Conservation (phyloP, 2,329 filamentous ascomycete genomes). For the Aspergillus glaucus region DNA sequence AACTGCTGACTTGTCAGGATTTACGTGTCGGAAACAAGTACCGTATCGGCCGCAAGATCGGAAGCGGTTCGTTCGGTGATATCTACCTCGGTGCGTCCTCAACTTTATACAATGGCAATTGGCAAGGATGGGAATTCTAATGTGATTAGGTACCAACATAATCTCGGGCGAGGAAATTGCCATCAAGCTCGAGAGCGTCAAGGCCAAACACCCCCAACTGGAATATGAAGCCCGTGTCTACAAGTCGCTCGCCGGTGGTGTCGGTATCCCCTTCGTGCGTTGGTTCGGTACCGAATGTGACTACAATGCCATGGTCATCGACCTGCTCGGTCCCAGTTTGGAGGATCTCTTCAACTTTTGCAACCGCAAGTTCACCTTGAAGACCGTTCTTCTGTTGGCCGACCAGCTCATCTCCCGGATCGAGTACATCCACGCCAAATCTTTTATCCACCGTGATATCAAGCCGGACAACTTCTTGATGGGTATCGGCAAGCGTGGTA, state of each 20-base stretch:
- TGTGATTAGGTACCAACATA: slow-evolving; percentile 78
- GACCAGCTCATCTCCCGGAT: slow-evolving; percentile 98
- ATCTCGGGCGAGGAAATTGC: slow-evolving; percentile 99
- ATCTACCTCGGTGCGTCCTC: slow-evolving; percentile 72
- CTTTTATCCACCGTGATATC: slow-evolving; percentile 99
- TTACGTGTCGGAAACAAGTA: slow-evolving; percentile 99
- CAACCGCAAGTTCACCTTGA: slow-evolving; percentile 98
- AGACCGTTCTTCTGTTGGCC: slow-evolving; percentile 92
- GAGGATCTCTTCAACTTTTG: slow-evolving; percentile 99
- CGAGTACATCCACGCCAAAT: slow-evolving; percentile 99
- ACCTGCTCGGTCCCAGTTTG: slow-evolving; percentile 88
- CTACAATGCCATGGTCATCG: slow-evolving; percentile 99
- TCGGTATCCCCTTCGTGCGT: slow-evolving; percentile 96
- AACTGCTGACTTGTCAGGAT: slow-evolving; percentile 60
- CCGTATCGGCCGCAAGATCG: slow-evolving; percentile 98
- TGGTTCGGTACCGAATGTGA: slow-evolving; percentile 99
- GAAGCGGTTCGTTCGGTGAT: slow-evolving; percentile 93
- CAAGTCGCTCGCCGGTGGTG: slow-evolving; percentile 83
- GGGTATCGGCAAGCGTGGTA: slow-evolving; percentile 98
- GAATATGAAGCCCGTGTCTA: slow-evolving; percentile 95
- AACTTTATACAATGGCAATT: background rate
- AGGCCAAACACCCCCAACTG: slow-evolving; percentile 97
- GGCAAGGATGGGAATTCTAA: slow-evolving; percentile 6
- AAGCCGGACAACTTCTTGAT: slow-evolving; percentile 99
- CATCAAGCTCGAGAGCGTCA: slow-evolving; percentile 99